Evolutionary conservation across 345 rosid species (phyloP).

Genomic region (Raphanus sativus): DNA sequence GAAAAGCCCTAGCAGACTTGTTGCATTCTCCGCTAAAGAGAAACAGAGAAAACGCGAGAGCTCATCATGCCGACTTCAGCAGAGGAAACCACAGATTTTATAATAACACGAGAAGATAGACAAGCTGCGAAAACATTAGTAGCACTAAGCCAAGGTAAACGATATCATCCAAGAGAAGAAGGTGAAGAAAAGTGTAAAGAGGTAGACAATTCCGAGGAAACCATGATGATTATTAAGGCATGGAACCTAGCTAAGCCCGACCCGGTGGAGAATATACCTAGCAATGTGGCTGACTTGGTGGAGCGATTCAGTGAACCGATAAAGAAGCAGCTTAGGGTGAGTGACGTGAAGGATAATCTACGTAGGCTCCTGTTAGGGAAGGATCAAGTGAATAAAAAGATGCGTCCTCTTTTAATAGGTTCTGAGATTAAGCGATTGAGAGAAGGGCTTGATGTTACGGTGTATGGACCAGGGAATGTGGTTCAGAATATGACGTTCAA

Average conservation of each 20-base stretch:
- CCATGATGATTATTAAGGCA: background rate
- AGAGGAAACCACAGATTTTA: background rate
- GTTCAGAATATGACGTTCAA: constrained; percentile 1
- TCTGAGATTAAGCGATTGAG: background rate
- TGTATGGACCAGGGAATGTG: constrained; percentile 2
- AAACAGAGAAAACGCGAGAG: background rate
- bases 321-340: constrained; percentile 13
- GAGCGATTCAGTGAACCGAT: background rate
- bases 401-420: constrained; percentile 3
- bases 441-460: background rate
- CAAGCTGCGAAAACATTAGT: background rate
- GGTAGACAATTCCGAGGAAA: constrained; percentile 3
- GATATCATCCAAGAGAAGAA: background rate
- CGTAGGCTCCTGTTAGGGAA: constrained; percentile 11
- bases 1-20: background rate
- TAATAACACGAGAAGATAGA: background rate
- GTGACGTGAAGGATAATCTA: background rate
- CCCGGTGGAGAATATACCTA: background rate
- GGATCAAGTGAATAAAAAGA: background rate
- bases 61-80: background rate
- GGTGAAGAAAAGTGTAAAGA: background rate
- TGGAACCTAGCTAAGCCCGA: background rate
- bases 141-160: background rate
- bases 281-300: background rate
- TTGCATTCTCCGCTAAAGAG: background rate